Evolutionary conservation across 148 eudicot genomes (phyloP), one percentile per base, ranked within the genome.

Genomic region (Nepenthes gracilis): DNA sequence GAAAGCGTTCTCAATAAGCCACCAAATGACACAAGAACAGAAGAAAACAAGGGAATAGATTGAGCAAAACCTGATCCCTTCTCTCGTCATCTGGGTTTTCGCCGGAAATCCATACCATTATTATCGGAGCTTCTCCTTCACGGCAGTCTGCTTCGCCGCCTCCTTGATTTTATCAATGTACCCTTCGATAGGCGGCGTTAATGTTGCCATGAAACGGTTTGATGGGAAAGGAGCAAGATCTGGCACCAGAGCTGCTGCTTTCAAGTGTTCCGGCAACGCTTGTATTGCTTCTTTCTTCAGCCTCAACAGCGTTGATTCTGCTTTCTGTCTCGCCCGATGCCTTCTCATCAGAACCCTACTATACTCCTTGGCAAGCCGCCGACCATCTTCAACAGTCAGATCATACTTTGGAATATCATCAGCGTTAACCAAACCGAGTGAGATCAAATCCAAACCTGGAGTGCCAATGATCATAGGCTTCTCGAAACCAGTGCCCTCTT

Each of bases 161-260:
- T 84, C 95, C 57, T 70, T 79, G 51, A 93, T 55, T 78, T 83
- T 93, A 64, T 93, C 92, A 23, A 82, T 76, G 59, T 93, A 93
- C 36, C 99, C 99, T 74, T 84, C 95, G 73, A 93, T 93, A 0
- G 99, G 99, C 1, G 99, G 99, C 8, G 96, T 89, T 60, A 93
- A 67, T 0, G 95, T 82, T 0, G 96, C 92, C 97, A 93, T 84
- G 59, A 80, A 84, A 34, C 92, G 62, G 36, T 84, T 93, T 2
- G 68, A 75, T 0, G 99, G 99, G 61, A 89, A 82, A 1, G 91
- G 91, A 33, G 87, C 54, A 45, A 72, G 14, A 81, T 93, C 99
- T 1, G 96, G 99, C 1, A 86, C 81, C 82, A 93, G 55, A 10
- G 99, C 99, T 0, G 85, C 84, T 13, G 72, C 81, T 59, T 65